Evolutionary conservation across 257 asterid species (phyloP).

Genomic region (Sherardia arvensis): DNA sequence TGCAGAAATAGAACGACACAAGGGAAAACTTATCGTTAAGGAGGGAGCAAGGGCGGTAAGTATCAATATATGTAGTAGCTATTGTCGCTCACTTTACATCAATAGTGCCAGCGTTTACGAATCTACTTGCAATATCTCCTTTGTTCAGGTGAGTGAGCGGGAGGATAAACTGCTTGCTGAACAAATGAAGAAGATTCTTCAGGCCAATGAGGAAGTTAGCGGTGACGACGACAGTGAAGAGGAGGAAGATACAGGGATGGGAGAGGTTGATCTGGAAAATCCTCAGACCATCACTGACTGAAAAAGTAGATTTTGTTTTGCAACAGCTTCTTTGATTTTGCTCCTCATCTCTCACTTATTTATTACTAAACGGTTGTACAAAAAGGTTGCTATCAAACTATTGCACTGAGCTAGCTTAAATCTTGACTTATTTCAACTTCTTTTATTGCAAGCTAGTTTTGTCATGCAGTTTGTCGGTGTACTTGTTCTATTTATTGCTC

Average conservation of each 20-base stretch:
- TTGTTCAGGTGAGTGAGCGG: constrained; percentile 84
- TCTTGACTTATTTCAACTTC: background rate
- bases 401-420: constrained; percentile 3
- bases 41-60: constrained; percentile 94
- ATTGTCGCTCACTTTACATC: background rate
- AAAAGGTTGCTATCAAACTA: background rate
- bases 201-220: constrained; percentile 64
- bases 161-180: constrained; percentile 83
- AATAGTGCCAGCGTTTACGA: background rate
- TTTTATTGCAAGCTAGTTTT: no score
- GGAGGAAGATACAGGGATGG: constrained; percentile 99
- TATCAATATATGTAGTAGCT: background rate
- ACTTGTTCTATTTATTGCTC: no score
- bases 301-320: no score
- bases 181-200: constrained; percentile 73
- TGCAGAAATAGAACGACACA: constrained; percentile 62
- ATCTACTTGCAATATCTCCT: background rate
- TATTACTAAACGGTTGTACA: constrained; percentile 3
- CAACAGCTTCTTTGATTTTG: background rate
- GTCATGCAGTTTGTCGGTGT: no score
- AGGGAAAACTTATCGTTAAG: constrained; percentile 84
- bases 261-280: constrained; percentile 66
- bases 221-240: constrained; percentile 90
- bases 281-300: constrained; percentile 31
- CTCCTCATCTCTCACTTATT: background rate